Base-by-base conservation (phyloP, 495 filamentous ascomycete genomes). In the Talaromyces liani region DNA sequence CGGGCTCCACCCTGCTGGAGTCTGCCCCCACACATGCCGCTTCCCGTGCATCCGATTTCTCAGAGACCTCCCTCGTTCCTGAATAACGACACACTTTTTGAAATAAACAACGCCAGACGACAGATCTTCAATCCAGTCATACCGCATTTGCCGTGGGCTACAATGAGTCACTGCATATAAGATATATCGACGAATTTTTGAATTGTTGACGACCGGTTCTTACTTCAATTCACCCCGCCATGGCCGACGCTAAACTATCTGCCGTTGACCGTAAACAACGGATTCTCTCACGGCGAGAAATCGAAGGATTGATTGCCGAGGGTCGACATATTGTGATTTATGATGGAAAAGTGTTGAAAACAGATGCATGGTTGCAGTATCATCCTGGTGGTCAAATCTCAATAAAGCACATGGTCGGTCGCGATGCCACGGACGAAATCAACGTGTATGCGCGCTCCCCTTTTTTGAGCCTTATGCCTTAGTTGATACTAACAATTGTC, bases 381-480 rank as follows among this genome's bases (percentile, higher is more conserved):
- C 94, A 98, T 69, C 94, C 94, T 16, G 94, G 94, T 61, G 94
- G 94, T 55, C 89, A 93, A 68, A 96, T 91, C 75, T 83, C 95
- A 24, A 96, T 98, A 65, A 79, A 84, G 74, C 94, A 98, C 72
- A 93, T 98, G 92, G 87, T 98, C 58, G 94, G 94, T 59, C 84
- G 91, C 76, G 94, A 98, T 86, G 95, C 91, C 41, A 97, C 94
- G 18, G 92, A 97, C 74, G 94, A 98, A 75, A 88, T 97, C 69
- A 92, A 89, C 74, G 88, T 85, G 91, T 97, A 83, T 63, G 91
- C 16, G 14, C 58, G 12, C 34, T 24, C 22, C 57, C 57, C 25
- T 25, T 33, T 33, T 5, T 12, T 14, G 14, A 29, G 9, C 22
- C 24, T 29, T 16, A 29, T 58, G 5, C 14, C 12, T n/a, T n/a